phyloP scores from a whole-genome alignment of 805 yeast genomes.

The Soucietia sequanensis region DNA sequence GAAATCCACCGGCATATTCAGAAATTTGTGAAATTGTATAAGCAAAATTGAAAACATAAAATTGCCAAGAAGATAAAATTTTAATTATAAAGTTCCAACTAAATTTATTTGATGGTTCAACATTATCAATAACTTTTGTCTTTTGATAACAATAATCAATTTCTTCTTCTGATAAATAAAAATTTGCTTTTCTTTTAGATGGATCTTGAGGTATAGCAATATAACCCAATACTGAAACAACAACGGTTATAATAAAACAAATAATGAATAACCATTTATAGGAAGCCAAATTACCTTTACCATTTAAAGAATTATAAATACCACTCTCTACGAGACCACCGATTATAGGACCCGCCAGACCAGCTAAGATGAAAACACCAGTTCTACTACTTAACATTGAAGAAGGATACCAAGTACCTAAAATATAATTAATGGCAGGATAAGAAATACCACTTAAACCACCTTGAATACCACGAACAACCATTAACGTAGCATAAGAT shows the following conservation, averaged over 20 bases:
- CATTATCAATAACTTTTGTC: background rate
- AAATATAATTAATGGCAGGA: constrained; percentile 5
- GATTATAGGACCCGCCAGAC: constrained; percentile 3
- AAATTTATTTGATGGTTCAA: constrained; percentile 3
- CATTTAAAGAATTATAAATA: constrained; percentile 3
- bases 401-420: constrained; percentile 7
- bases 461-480: constrained; percentile 5
- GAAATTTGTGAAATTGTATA: constrained; percentile 54
- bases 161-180: constrained; percentile 42
- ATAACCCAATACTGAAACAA: constrained; percentile 50
- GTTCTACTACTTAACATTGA: constrained; percentile 1
- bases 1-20: constrained; percentile 45
- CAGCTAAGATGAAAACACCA: constrained; percentile 4
- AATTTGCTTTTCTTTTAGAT: constrained; percentile 40
- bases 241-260: constrained; percentile 52
- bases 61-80: constrained; percentile 52
- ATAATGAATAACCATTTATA: constrained; percentile 44
- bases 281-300: constrained; percentile 1
- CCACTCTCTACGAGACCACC: constrained; percentile 6
- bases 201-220: too few species aligned
- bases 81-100: constrained; percentile 6
- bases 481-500: background rate
- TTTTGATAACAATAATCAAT: constrained; percentile 30
- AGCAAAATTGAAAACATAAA: constrained; percentile 51
- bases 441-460: constrained; percentile 4